Base-by-base conservation (phyloP, 352 stramenopile species). In the Phytophthora capsici region DNA sequence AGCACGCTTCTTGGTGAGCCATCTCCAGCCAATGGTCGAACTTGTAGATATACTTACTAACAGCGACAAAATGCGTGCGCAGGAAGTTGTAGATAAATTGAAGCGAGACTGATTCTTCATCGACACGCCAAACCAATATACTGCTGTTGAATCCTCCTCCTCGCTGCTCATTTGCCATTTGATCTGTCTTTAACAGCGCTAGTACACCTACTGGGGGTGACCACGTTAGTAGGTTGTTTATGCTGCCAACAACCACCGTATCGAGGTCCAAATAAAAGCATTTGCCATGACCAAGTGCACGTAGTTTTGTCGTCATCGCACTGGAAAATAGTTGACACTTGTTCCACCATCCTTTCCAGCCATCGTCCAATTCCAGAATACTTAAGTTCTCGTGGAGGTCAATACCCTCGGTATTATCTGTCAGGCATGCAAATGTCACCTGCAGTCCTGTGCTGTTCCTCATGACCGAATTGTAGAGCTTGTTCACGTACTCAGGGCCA, bases 21-120 rank as follows among this genome's bases (percentile, higher is more conserved):
- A 93, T 90, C 72, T 96, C 88, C 17, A 95, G 72, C 88, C 84
- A 96, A 52, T 96, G 89, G 50, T 96, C 89, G 50, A 96, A 88
- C 63, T 93, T 93, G 77, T 96, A 93, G 49, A 96, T 90, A 46
- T 78, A 83, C 28, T 62, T 69, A 28, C 10, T 69, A 36, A 93
- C 51, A 12, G 28, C 25, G 0, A 22, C 26, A 17, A 86, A 88
- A 46, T 90, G 59, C 4, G 59, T 44, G 1, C 64, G 36, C 12
- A 95, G 45, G 9, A 85, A 63, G 34, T 66, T 50, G 47, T 88
- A 83, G 9, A 91, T 17, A 17, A 48, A 75, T 41, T 38, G 47
- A 55, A 57, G 66, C 23, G 22, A 45, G 30, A 3, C n/a, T 41
- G 8, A 17, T 30, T 17, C 43, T 41, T 59, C 57, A 25, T 64